Evolutionary conservation across 2,329 filamentous ascomycete genomes (phyloP).

Genomic region (Diaporthe ampelina): DNA sequence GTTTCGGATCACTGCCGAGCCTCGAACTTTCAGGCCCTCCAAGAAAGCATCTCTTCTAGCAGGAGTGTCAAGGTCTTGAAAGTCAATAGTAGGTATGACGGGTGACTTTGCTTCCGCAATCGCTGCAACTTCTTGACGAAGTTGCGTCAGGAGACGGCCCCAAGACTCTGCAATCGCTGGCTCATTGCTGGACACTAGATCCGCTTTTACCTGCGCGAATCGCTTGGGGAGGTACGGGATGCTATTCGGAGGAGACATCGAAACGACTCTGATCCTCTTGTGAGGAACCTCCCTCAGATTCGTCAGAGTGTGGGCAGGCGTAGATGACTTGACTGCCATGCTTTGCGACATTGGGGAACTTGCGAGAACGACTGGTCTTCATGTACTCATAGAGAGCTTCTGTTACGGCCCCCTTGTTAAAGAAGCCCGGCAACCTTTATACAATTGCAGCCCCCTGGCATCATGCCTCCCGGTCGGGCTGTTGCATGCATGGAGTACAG

Average conservation of each 20-base stretch:
- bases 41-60: conserved; percentile 45
- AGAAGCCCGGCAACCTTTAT: conserved; percentile 20
- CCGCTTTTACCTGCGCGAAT: conserved; percentile 57
- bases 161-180: conserved; percentile 55
- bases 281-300: conserved; percentile 8
- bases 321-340: conserved; percentile 29
- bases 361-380: background rate
- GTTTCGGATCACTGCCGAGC: conserved; percentile 51
- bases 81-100: conserved; percentile 60
- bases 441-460: conserved; percentile 4
- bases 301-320: background rate
- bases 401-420: background rate
- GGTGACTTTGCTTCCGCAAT: conserved; percentile 51
- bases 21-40: conserved; percentile 48
- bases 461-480: conserved; percentile 4
- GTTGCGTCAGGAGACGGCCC: conserved; percentile 54
- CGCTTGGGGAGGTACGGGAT: conserved; percentile 54
- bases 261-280: conserved; percentile 24
- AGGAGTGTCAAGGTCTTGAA: conserved; percentile 51
- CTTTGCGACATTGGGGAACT: background rate
- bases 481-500: conserved; percentile 8
- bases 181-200: conserved; percentile 56
- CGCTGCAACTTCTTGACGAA: conserved; percentile 55
- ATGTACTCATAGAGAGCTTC: background rate
- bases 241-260: conserved; percentile 43